Base-by-base conservation (phyloP, 441 rosid genomes). In the Omphalea diandra region DNA sequence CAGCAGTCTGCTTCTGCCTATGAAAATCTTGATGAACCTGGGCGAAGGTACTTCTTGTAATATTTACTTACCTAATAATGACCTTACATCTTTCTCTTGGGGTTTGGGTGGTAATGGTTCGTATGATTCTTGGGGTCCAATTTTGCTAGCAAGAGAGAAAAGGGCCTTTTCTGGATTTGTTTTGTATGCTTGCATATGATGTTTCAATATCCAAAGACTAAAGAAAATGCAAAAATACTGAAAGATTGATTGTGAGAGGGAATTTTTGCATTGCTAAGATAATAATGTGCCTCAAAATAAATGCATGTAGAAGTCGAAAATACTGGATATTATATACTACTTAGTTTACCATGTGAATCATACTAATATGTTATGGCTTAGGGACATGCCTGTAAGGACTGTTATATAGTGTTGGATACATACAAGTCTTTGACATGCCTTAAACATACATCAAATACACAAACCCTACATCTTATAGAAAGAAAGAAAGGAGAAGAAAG, bases 21-120 rank as follows among this genome's bases (percentile, higher is more conserved):
- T 73, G 82, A 83, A 80, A 88, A 87, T 85, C 96, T 94, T 71
- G 99, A 94, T 80, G 97, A 84, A 73, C 82, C 90, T 69, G 99
- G 98, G 72, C 85, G 79, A 85, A 89, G 99, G 99, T 94, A 85
- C 72, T 53, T 65, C 33, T 58, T 63, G 26, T 26, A 31, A 53
- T 70, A 27, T 46, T 18, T 63, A 12, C 33, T 22, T 66, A 36
- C 46, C 29, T 59, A 7, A 57, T 49, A n/a, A 36, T 54, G n/a
- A n/a, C n/a, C n/a, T n/a, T 54, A 11, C 18, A 3, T 69, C 49
- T 55, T 29, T 52, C 50, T 69, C 17, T 56, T 65, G 18, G 56
- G 43, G 1, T 59, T 49, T 26, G 38, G 20, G 49, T 18, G 35
- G 62, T 9, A 32, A 38, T 17, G 40, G 32, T 70, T 60, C 11